phyloP scores from a whole-genome alignment of 306 rosid genomes.

The Malus sieversii region DNA sequence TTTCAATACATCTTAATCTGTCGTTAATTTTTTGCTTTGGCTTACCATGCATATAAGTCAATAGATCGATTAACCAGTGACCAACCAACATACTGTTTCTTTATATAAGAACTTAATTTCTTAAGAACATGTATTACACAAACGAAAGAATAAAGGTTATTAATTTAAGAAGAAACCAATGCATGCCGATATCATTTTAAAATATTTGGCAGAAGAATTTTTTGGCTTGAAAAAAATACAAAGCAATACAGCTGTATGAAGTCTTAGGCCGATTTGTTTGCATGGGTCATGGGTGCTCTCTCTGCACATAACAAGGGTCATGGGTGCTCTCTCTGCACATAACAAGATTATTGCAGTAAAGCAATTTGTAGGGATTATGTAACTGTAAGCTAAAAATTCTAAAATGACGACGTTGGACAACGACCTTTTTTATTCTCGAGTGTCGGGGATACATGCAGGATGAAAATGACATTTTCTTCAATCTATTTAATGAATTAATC shows the following conservation, averaged over 20 bases:
- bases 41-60: neutral
- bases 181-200: neutral
- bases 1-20: neutral
- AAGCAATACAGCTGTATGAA: slow-evolving; percentile 37
- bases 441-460: neutral
- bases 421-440: slow-evolving; percentile 28
- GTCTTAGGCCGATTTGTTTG: slow-evolving; percentile 15
- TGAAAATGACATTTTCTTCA: slow-evolving; percentile 17
- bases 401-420: slow-evolving; percentile 23
- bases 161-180: neutral
- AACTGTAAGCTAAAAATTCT: slow-evolving; percentile 18
- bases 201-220: neutral
- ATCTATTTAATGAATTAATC: neutral
- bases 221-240: slow-evolving; percentile 23
- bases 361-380: slow-evolving; percentile 15
- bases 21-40: neutral
- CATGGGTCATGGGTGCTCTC: neutral
- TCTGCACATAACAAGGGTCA: slow-evolving; percentile 13
- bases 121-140: neutral
- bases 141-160: neutral
- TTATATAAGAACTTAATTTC: neutral
- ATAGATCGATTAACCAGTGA: neutral
- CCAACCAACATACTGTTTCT: neutral
- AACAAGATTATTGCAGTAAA: slow-evolving; percentile 21
- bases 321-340: slow-evolving; percentile 4